Evolutionary conservation across 1,284 basidiomycete genomes (phyloP), one percentile per base, ranked within the genome.

Genomic region (Melampsora americana): DNA sequence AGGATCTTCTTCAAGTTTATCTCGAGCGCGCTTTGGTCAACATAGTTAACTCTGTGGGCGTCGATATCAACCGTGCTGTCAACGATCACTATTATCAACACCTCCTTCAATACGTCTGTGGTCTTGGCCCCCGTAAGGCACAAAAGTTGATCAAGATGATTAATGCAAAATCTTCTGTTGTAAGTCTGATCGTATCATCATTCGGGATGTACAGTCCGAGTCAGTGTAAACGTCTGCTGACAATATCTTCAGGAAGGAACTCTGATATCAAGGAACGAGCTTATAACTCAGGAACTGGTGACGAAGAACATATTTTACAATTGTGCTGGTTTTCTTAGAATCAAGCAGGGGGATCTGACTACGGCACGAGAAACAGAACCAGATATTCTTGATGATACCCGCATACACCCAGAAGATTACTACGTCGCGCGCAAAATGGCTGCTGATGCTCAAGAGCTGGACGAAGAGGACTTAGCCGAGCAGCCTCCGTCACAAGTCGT

Each of bases 401-500:
- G 96, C 18, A 93, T 99, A 78, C 96, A 99, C 83, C 93, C 93
- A 0, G 94, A 97, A 83, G 95, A 99, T 84, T 99, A 99, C 83
- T 93, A 97, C 80, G 87, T 98, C 72, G 95, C 96, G 1, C 90
- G 93, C 62, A 98, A 99, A 85, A 98, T 99, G 93, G 95, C 96
- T 46, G 92, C 93, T 14, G 95, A 98, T 83, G 93, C 95, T 7
- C 87, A 98, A 30, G 95, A 97, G 81, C 87, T 93, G 44, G 95
- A 97, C 80, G 93, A 95, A 81, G 95, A 97, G 82, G 95, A 98
- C 83, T 66, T 78, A 42, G 87, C 92, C 39, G 50, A 73, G 79
- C 89, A 92, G 79, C 91, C 94, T 82, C 91, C 92, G 48, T 96
- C 94, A 3, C 82, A 82, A 6, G 92, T 95, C 11, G 89, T 94